Evolutionary conservation across 2,329 filamentous ascomycete genomes (phyloP), one percentile per base, ranked within the genome.

Genomic region (Penicillium psychrosexuale): DNA sequence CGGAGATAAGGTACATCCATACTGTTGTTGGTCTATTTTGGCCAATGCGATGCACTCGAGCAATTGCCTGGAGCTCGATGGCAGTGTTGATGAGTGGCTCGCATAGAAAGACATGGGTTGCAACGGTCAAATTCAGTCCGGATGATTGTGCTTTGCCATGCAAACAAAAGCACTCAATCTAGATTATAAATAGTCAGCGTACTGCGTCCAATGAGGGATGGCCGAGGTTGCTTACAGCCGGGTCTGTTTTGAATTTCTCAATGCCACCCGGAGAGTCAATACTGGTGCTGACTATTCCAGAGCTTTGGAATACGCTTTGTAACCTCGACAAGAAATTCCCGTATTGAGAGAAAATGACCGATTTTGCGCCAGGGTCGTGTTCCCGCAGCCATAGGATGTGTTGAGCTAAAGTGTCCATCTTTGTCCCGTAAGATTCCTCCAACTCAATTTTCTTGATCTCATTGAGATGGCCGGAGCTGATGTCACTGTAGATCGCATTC

Each of bases 271-370:
- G 77, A 13, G 82, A 82, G 54, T 88, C 84, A 53, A 97, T 88
- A 4, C 84, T 85, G 8, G 85, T 83, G 64, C 81, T 87, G 0
- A 87, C 86, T 59, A 99, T 93, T 46, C 84, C 82, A 72, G 90
- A 90, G 4, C 81, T 79, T 2, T 72, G 68, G 47, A 97, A 87
- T 0, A 91, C 93, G 9, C 79, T 80, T 8, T 80, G 80, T 0
- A 97, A 79, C 7, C 96, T 85, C 0, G 81, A 77, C 1, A 97
- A 78, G 63, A 97, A 97, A 51, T 90, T 87, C 52, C 83, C 83
- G 71, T 91, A 94, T 74, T 97, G 93, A 1, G 90, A 95, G 72
- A 96, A 99, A n/a, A 97, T 82, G 69, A 99, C 89, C 0, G 90
- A 89, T 69, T 97, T 97, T 9, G 91, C 85, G 0, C 91, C 91